A percentile compares a stretch with the other conserved stretches of the same genome.
These are phyloP conservation scores for Fusarium tanahbumbuense DNA, from an alignment of 2,329 filamentous ascomycete species.

Conservation along the genomic window DNA sequence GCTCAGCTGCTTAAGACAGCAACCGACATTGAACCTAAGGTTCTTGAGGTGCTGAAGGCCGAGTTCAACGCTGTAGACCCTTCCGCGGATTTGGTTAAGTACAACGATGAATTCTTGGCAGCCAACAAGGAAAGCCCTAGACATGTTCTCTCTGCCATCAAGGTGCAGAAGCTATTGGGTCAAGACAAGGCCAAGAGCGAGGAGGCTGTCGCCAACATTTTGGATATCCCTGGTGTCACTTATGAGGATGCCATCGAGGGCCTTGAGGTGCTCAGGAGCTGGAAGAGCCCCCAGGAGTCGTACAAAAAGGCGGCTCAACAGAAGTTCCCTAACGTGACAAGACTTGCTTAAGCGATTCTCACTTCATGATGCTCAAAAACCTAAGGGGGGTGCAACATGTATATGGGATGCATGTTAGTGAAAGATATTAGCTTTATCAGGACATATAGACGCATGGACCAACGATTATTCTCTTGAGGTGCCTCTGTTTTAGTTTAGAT, in stretches of 20 bases:
- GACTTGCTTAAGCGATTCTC: conserved; percentile 52
- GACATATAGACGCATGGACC: conserved; percentile 26
- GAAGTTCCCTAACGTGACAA: conserved; percentile 64
- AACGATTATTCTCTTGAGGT: conserved; percentile 13
- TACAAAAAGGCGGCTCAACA: conserved; percentile 62
- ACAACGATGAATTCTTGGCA: conserved; percentile 74
- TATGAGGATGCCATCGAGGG: conserved; percentile 66
- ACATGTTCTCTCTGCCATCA: conserved; percentile 73
- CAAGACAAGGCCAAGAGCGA: conserved; percentile 68
- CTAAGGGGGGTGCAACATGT: background rate
- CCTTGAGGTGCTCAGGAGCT: conserved; percentile 58
- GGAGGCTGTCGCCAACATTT: conserved; percentile 69
- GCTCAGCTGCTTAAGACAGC: conserved; percentile 69
- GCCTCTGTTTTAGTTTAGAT: conserved; percentile 8
- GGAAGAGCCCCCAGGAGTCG: conserved; percentile 61
- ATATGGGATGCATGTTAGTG: conserved; percentile 5
- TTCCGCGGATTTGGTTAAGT: conserved; percentile 68
- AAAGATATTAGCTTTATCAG: conserved; percentile 9
- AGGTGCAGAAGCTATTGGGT: conserved; percentile 68
- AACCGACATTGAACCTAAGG: conserved; percentile 70
- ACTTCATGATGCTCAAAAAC: conserved; percentile 11
- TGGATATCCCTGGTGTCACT: conserved; percentile 63
- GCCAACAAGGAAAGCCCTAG: conserved; percentile 70
- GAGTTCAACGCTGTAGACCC: conserved; percentile 72
- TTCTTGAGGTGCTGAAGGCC: conserved; percentile 75